Evolutionary conservation across 495 filamentous ascomycete species (phyloP).

Genomic region (Symbiotaphrina buchneri): DNA sequence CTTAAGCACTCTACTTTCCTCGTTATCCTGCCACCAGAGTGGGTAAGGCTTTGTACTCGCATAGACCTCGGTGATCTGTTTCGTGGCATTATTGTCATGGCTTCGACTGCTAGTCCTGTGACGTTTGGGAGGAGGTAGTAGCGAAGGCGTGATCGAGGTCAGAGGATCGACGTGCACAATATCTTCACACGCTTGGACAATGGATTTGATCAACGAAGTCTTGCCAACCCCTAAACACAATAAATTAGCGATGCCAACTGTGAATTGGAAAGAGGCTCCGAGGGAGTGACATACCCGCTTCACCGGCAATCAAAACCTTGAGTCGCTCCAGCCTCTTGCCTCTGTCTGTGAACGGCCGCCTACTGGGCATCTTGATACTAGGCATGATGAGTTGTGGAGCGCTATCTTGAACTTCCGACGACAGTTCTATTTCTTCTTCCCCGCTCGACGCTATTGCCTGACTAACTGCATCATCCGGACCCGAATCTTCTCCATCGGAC

Average conservation of each 20-base stretch:
- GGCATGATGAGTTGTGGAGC: slow-evolving; percentile 93
- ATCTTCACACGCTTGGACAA: slow-evolving; percentile 85
- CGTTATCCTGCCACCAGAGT: slow-evolving; percentile 82
- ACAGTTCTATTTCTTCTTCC: slow-evolving; percentile 22
- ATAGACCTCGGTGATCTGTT: slow-evolving; percentile 54
- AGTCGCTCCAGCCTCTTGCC: slow-evolving; percentile 69
- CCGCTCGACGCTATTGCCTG: slow-evolving; percentile 19
- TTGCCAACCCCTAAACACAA: slow-evolving; percentile 39
- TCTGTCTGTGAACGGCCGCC: slow-evolving; percentile 73
- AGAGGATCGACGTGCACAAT: slow-evolving; percentile 90
- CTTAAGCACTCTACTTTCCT: slow-evolving; percentile 45
- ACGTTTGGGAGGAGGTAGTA: slow-evolving; percentile 7
- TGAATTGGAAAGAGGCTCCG: not conserved
- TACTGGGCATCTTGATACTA: slow-evolving; percentile 82
- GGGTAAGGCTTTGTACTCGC: slow-evolving; percentile 90
- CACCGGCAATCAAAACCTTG: slow-evolving; percentile 74
- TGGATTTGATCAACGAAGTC: slow-evolving; percentile 77
- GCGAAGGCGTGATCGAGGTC: slow-evolving; percentile 16
- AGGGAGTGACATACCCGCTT: slow-evolving; percentile 33
- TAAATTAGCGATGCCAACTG: no score
- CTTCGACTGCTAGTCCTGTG: slow-evolving; percentile 14
- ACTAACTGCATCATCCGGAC: slow-evolving; percentile 26
- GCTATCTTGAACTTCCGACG: slow-evolving; percentile 20
- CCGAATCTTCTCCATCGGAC: slow-evolving; percentile 21
- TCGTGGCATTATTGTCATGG: slow-evolving; percentile 17